Conservation (phyloP, 2,329 filamentous ascomycete species). For the Orbilia blumenaviensis region DNA sequence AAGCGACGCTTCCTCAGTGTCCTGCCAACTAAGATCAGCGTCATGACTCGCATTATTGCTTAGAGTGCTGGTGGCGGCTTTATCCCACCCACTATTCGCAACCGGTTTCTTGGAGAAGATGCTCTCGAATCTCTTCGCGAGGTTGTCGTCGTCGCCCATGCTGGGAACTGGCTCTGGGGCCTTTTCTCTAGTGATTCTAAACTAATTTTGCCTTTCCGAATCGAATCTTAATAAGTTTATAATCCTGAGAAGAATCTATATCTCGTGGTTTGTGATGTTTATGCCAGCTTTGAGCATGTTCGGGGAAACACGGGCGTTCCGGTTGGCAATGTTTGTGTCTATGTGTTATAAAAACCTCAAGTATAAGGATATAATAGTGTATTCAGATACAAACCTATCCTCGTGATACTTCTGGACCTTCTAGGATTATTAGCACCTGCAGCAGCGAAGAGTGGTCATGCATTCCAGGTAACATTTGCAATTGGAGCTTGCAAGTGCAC, state of each 20-base stretch:
- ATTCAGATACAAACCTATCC: neutral
- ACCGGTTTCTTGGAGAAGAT: constrained; percentile 49
- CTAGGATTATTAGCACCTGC: constrained; percentile 4
- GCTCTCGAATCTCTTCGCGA: constrained; percentile 46
- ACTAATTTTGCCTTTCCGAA: no score
- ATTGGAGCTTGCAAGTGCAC: neutral
- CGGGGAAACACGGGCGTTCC: neutral
- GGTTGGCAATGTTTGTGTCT: neutral
- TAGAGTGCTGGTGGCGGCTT: neutral
- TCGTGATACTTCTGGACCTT: neutral
- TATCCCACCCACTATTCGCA: constrained; percentile 30
- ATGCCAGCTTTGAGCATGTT: neutral
- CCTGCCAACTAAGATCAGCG: constrained; percentile 27
- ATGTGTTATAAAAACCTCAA: no score
- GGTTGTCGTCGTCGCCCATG: constrained; percentile 34
- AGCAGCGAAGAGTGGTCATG: constrained; percentile 20
- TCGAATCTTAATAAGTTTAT: no score
- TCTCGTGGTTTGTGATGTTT: neutral
- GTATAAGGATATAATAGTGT: no score
- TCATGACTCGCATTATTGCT: neutral
- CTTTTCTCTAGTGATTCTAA: no score
- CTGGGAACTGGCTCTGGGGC: no score
- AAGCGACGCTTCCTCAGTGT: constrained; percentile 35
- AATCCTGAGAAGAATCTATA: no score
- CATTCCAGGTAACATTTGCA: neutral